Conservation (phyloP, 2,329 filamentous ascomycete genomes). For the Nothophaeocryptopus gaeumannii region DNA sequence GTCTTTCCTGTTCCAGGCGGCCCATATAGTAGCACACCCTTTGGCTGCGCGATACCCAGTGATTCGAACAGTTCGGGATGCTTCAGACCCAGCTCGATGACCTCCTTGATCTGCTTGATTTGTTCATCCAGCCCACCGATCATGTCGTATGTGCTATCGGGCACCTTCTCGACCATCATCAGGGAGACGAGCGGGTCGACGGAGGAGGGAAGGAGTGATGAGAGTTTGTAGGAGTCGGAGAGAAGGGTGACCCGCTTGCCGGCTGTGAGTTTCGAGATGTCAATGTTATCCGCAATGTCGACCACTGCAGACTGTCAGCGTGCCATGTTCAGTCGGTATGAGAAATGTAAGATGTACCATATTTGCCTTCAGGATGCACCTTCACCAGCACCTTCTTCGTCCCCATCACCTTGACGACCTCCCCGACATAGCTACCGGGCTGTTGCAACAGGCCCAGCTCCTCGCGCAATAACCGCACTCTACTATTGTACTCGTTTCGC, state of each 20-base stretch:
- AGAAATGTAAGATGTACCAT: constrained; percentile 64
- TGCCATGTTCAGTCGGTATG: background rate
- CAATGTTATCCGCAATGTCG: constrained; percentile 89
- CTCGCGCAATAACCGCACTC: constrained; percentile 89
- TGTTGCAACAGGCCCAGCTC: constrained; percentile 95
- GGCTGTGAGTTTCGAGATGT: constrained; percentile 90
- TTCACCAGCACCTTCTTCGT: constrained; percentile 99
- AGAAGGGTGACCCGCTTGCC: constrained; percentile 96
- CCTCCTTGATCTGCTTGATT: constrained; percentile 99
- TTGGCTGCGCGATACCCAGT: constrained; percentile 96
- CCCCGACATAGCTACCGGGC: constrained; percentile 94
- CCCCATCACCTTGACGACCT: constrained; percentile 99
- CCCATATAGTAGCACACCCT: constrained; percentile 94
- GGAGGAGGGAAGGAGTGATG: constrained; percentile 96
- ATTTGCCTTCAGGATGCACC: constrained; percentile 99
- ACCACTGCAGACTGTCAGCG: constrained; percentile 62
- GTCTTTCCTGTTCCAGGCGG: constrained; percentile 98
- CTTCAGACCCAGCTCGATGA: constrained; percentile 97
- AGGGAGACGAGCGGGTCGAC: constrained; percentile 97
- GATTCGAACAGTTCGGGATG: constrained; percentile 98
- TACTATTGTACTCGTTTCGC: constrained; percentile 98
- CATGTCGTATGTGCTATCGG: constrained; percentile 99
- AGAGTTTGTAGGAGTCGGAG: constrained; percentile 96
- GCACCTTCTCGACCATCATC: constrained; percentile 99
- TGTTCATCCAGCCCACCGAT: constrained; percentile 98